Conservation (phyloP, 2,329 filamentous ascomycete species). For the Alternaria ventricosa region DNA sequence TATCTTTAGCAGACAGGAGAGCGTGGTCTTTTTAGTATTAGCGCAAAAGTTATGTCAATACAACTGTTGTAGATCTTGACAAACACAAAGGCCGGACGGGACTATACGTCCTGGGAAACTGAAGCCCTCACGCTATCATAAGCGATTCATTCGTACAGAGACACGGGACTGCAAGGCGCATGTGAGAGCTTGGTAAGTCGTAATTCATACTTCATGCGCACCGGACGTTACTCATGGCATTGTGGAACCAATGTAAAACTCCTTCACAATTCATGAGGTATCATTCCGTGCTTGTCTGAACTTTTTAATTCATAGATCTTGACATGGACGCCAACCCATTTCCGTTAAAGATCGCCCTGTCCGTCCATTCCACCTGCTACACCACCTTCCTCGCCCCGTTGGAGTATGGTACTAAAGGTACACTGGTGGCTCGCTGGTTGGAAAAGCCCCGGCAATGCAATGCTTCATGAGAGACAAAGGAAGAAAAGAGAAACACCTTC, state of each 20-base stretch:
- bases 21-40: neutral
- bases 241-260: neutral
- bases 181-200: neutral
- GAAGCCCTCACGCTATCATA: neutral
- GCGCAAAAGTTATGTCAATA: slow-evolving; percentile 2
- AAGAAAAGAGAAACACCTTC: slow-evolving; percentile 45
- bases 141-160: neutral
- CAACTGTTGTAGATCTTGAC: neutral
- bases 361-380: slow-evolving; percentile 38
- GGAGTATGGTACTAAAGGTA: slow-evolving; percentile 48
- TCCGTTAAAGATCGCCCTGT: slow-evolving; percentile 47
- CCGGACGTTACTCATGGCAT: neutral
- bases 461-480: slow-evolving; percentile 50
- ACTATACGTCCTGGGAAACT: neutral
- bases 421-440: slow-evolving; percentile 48
- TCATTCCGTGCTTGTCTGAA: slow-evolving; percentile 39
- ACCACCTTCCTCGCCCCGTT: slow-evolving; percentile 41
- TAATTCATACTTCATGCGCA: neutral
- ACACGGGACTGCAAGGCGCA: neutral
- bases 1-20: neutral
- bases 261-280: slow-evolving; percentile 23
- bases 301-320: slow-evolving; percentile 52
- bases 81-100: neutral
- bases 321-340: slow-evolving; percentile 50
- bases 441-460: slow-evolving; percentile 51